Evolutionary conservation across 2,329 filamentous ascomycete genomes (phyloP), one percentile per base, ranked within the genome.

Genomic region (Cyclaneusma minus): DNA sequence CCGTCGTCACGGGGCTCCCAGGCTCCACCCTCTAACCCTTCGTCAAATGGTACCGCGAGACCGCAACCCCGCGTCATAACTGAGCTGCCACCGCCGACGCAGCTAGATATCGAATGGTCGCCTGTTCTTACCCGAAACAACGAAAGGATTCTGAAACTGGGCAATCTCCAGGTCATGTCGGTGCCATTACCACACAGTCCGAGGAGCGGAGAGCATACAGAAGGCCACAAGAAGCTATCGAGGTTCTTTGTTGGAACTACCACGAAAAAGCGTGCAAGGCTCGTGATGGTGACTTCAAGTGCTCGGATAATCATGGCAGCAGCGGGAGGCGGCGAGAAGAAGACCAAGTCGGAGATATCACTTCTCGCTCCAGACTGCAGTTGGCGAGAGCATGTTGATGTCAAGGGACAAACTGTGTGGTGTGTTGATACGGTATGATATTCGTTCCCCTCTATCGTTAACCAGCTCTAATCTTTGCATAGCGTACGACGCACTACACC

Each of bases 61-160:
- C 64, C 69, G 7, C 78, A 84, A 16, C 66, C 80, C 2, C 65
- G 84, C 34, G 73, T 94, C 33, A 91, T 98, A 33, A 95, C 89
- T 1, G 89, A 98, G 50, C 63, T 98, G 7, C 84, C 89, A 10
- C 87, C 89, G n/a, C 89, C 89, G 1, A 93, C 81, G 26, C 89
- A 95, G 49, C 60, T 98, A 14, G 89, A 98, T 45, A 92, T 98
- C 30, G 89, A 98, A 52, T 98, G 89, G 89, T 94, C 87, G 1
- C 89, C 89, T 1, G 85, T 98, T 4, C 59, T 98, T 29, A 94
- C 81, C 7, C 74, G 76, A 43, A 76, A 72, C 32, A 94, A 95
- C 44, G 89, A 98, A 52, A 71, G 89, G 18, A 98, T 98, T 39
- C 52, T 98, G 35, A 94, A 92, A 50, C 61, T 98, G 13, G 89